Conservation (phyloP, 1,139 yeast genomes). For the Diutina neorugosa region DNA sequence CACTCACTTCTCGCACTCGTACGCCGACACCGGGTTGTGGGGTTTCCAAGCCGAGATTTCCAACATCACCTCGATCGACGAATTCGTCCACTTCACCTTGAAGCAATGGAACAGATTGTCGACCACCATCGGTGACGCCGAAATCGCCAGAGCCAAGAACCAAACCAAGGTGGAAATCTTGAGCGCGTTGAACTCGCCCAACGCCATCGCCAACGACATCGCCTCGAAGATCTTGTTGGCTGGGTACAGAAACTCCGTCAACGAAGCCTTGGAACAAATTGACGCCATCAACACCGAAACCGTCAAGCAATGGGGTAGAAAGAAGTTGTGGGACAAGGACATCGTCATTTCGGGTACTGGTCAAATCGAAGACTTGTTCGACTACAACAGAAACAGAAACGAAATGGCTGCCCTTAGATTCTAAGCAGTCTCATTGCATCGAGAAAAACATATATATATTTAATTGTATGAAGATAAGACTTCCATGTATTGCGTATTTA, state of each 20-base stretch:
- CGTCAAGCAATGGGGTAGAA: conserved; percentile 63
- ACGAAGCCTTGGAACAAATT: conserved; percentile 48
- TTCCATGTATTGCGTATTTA: background rate
- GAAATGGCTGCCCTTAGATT: conserved; percentile 80
- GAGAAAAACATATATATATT: background rate
- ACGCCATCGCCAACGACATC: conserved; percentile 42
- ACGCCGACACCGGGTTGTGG: conserved; percentile 73
- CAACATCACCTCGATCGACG: conserved; percentile 51
- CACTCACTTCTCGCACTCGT: conserved; percentile 59
- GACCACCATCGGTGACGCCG: conserved; percentile 61
- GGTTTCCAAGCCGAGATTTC: conserved; percentile 62
- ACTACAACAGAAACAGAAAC: conserved; percentile 76
- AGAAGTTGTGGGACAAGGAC: conserved; percentile 73
- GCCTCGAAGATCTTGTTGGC: conserved; percentile 48
- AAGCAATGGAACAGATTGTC: conserved; percentile 84
- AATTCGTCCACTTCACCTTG: conserved; percentile 63
- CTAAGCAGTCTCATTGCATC: conserved; percentile 3
- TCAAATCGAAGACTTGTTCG: conserved; percentile 71
- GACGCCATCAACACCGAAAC: conserved; percentile 51
- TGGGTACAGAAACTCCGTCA: conserved; percentile 50
- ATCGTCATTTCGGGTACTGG: conserved; percentile 75
- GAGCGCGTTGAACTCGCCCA: conserved; percentile 31
- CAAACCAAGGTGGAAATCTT: conserved; percentile 52
- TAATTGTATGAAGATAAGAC: background rate
- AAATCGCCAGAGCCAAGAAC: conserved; percentile 68